Conservation (phyloP, 495 filamentous ascomycete species). For the Corynascus novoguineensis region DNA sequence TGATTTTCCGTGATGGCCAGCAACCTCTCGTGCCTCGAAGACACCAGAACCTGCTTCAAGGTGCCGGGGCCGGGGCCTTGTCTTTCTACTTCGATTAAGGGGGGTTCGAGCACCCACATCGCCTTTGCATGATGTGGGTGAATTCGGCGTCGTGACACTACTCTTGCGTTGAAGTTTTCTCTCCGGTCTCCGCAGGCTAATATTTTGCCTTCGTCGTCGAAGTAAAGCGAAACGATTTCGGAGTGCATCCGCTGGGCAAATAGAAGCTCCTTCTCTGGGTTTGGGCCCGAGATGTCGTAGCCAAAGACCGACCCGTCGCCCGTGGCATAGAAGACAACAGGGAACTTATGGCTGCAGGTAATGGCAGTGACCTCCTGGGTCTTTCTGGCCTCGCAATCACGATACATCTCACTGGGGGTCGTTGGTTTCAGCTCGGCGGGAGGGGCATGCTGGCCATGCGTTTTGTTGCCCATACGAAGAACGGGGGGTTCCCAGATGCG, state of each 20-base stretch:
- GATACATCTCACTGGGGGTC: neutral
- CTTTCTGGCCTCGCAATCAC: neutral
- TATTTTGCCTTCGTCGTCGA: neutral
- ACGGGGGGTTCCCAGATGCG: conserved; percentile 1
- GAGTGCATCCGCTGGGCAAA: neutral
- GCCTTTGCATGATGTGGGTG: neutral
- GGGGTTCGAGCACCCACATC: neutral
- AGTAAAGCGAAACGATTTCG: neutral
- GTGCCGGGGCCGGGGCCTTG: neutral
- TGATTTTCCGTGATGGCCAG: neutral
- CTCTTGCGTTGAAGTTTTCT: neutral
- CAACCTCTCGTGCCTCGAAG: neutral
- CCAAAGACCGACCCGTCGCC: neutral
- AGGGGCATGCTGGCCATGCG: neutral
- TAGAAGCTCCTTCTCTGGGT: neutral
- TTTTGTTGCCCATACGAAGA: neutral
- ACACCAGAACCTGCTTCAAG: neutral
- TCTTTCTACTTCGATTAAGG: neutral
- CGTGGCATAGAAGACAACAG: neutral
- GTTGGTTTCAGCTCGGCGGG: neutral
- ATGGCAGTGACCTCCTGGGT: neutral
- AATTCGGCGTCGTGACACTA: neutral
- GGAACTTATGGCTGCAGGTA: neutral
- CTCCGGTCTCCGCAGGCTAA: neutral
- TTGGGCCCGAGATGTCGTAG: neutral